phyloP scores from a whole-genome alignment of 805 yeast genomes.

The Starmerella tilneyi region DNA sequence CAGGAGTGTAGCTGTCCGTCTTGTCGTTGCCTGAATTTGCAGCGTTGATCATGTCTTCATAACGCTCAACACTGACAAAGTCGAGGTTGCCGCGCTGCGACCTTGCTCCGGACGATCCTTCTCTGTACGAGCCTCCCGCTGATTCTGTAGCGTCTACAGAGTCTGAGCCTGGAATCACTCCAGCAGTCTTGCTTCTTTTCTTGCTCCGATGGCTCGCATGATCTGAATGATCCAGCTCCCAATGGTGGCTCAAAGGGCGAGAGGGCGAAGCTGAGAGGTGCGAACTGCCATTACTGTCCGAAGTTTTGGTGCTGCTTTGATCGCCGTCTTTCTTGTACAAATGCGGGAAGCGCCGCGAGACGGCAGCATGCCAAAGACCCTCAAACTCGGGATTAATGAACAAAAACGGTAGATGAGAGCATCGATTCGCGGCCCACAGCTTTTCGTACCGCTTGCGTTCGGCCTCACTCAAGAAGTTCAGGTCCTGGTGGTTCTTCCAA shows the following conservation, averaged over 20 bases:
- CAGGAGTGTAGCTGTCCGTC: no score
- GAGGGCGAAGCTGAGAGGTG: background rate
- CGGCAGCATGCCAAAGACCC: conserved; percentile 14
- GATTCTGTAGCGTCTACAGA: no score
- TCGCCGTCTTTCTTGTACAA: conserved; percentile 5
- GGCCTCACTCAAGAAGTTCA: conserved; percentile 36
- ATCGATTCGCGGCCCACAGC: conserved; percentile 83
- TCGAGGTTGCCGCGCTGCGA: no score
- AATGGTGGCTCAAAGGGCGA: no score
- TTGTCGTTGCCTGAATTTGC: background rate
- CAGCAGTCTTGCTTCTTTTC: no score
- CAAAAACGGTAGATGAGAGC: conserved; percentile 31
- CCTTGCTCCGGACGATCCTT: no score
- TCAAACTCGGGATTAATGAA: conserved; percentile 13
- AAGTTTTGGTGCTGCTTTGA: background rate
- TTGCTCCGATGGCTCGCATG: no score
- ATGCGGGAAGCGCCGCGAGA: conserved; percentile 5
- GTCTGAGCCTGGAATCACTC: no score
- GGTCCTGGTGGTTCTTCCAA: conserved; percentile 75
- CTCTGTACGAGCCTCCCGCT: no score
- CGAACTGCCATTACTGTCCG: background rate
- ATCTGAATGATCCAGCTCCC: background rate
- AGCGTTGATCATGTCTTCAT: background rate
- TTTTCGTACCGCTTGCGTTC: conserved; percentile 89
- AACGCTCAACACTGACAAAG: background rate